phyloP scores from a whole-genome alignment of 345 rosid genomes.

The Alliaria petiolata region DNA sequence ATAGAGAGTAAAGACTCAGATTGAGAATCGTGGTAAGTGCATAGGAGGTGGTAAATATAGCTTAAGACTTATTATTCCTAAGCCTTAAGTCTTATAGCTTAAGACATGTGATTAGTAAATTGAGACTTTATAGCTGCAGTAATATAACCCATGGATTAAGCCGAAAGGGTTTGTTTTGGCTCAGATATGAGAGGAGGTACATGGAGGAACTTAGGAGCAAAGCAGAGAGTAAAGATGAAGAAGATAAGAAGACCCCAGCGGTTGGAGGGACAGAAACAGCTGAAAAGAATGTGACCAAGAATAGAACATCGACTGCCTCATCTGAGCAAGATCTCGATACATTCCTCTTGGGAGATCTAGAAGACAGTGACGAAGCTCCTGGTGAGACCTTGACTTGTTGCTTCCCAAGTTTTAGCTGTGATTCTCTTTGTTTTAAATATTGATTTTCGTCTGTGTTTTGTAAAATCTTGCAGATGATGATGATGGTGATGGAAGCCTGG shows the following conservation, averaged over 20 bases:
- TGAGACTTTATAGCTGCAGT: conserved; percentile 4
- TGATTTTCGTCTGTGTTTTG: not conserved
- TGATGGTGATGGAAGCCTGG: conserved; percentile 48
- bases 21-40: not conserved
- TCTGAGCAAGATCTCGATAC: conserved; percentile 87
- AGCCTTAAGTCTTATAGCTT: not conserved
- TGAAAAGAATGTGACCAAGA: conserved; percentile 40
- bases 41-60: not conserved
- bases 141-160: not conserved
- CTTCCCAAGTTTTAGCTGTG: not conserved
- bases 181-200: conserved; percentile 68
- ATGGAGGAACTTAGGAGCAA: conserved; percentile 66
- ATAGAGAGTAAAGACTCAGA: not conserved
- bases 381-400: conserved; percentile 42
- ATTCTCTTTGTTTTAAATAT: not conserved
- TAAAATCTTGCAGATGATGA: conserved; percentile 48
- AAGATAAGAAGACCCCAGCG: conserved; percentile 40
- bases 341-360: conserved; percentile 88
- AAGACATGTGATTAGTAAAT: not conserved
- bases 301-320: conserved; percentile 50
- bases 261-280: conserved; percentile 37
- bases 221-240: conserved; percentile 57
- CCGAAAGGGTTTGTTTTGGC: not conserved
- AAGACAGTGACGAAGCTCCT: conserved; percentile 75
- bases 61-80: not conserved